phyloP scores from a whole-genome alignment of 805 yeast species.

The Saturnispora mendoncae region DNA sequence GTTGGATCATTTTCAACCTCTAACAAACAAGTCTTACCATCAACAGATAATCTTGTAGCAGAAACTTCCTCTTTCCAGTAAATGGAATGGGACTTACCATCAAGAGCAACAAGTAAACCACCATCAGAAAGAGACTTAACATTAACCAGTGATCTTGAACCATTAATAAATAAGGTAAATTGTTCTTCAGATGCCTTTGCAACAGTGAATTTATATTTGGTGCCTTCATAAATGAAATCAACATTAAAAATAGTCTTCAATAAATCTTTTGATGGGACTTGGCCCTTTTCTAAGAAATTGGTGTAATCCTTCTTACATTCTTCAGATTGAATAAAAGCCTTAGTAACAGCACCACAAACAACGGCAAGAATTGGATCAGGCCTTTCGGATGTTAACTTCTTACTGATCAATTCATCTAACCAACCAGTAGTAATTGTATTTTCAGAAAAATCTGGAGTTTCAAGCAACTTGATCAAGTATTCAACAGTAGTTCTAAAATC shows the following conservation, averaged over 20 bases:
- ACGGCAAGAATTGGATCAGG: conserved; percentile 90
- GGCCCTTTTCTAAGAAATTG: conserved; percentile 85
- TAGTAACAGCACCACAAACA: conserved; percentile 96
- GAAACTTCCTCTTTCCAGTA: conserved; percentile 98
- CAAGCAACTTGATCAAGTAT: conserved; percentile 86
- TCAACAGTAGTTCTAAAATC: conserved; percentile 98
- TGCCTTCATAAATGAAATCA: conserved; percentile 93
- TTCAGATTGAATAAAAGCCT: conserved; percentile 75
- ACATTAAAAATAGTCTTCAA: conserved; percentile 85
- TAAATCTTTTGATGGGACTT: conserved; percentile 75
- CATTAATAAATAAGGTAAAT: conserved; percentile 87
- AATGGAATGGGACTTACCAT: conserved; percentile 88
- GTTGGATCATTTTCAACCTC: conserved; percentile 98
- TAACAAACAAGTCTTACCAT: conserved; percentile 85
- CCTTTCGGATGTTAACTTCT: conserved; percentile 92
- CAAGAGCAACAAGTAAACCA: conserved; percentile 78
- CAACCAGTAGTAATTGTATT: conserved; percentile 98
- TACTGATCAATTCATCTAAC: conserved; percentile 93
- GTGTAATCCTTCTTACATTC: conserved; percentile 62
- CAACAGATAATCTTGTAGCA: conserved; percentile 90
- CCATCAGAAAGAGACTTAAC: conserved; percentile 91
- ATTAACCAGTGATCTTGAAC: conserved; percentile 81
- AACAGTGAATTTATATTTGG: conserved; percentile 88
- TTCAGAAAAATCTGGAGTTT: conserved; percentile 93
- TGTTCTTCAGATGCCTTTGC: conserved; percentile 83